Percentiles rank a stretch among this genome's conserved stretches.
Evolutionary conservation across 345 rosid species (phyloP).

Genomic region (Eucalyptus curtisii): DNA sequence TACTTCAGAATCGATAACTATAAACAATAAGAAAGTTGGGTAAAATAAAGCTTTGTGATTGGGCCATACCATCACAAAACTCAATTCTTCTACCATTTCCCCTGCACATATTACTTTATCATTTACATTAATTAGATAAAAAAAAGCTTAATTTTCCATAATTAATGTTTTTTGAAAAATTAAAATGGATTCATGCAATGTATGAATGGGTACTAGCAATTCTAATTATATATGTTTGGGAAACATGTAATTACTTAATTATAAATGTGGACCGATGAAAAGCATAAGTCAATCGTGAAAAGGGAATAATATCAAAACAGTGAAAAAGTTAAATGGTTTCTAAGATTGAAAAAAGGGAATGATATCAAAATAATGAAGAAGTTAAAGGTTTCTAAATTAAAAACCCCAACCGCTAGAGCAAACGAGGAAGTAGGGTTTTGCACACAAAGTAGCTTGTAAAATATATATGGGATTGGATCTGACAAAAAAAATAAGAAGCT

Average conservation of each 20-base stretch:
- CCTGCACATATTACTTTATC: neutral
- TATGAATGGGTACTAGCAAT: fast-evolving
- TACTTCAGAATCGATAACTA: neutral
- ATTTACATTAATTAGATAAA: neutral
- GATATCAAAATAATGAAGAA: neutral
- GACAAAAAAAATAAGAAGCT: no score
- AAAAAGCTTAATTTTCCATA: neutral
- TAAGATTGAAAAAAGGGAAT: no score
- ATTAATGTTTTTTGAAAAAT: neutral
- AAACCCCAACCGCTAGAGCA: fast-evolving
- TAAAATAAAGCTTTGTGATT: neutral
- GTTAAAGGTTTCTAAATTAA: neutral
- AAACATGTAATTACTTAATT: neutral
- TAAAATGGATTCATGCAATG: neutral
- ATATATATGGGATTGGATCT: neutral
- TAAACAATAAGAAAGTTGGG: neutral
- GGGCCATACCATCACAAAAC: neutral
- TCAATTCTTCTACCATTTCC: neutral
- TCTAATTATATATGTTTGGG: neutral
- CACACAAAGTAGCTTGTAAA: neutral
- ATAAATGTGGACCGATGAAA: fast-evolving
- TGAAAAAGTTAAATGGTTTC: neutral
- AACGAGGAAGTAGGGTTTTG: no score
- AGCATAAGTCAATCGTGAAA: fast-evolving
- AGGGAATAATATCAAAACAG: neutral